Conservation (phyloP, 148 eudicot genomes). For the Rhododendron simsii region DNA sequence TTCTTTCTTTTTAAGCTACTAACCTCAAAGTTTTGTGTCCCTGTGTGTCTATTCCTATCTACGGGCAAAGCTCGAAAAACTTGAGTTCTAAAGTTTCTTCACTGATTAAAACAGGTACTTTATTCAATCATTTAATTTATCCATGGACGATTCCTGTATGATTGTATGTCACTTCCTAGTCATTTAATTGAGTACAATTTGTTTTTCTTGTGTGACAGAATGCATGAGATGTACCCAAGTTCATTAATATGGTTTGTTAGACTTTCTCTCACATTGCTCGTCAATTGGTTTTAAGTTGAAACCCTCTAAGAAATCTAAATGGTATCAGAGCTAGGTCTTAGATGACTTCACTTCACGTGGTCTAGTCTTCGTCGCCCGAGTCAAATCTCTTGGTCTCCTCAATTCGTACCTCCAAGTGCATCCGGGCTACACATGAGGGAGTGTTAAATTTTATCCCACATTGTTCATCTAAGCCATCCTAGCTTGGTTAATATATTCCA, state of each 20-base stretch:
- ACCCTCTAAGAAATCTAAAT: too few species aligned
- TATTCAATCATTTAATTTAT: neutral
- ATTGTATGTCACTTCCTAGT: neutral
- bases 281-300: too few species aligned
- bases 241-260: neutral
- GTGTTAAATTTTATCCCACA: too few species aligned
- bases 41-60: neutral
- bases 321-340: too few species aligned
- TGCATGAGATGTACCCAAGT: neutral
- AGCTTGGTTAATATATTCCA: too few species aligned
- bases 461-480: too few species aligned
- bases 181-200: neutral
- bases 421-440: too few species aligned
- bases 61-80: neutral
- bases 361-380: too few species aligned
- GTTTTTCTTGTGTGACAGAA: neutral
- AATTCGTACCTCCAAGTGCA: too few species aligned
- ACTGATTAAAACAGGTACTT: neutral
- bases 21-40: neutral
- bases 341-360: too few species aligned
- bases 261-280: too few species aligned
- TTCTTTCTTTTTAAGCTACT: neutral
- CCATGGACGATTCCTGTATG: neutral
- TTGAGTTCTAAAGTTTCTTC: neutral
- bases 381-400: too few species aligned